Evolutionary conservation across 345 rosid species (phyloP).

Genomic region (Arabis hirsuta): DNA sequence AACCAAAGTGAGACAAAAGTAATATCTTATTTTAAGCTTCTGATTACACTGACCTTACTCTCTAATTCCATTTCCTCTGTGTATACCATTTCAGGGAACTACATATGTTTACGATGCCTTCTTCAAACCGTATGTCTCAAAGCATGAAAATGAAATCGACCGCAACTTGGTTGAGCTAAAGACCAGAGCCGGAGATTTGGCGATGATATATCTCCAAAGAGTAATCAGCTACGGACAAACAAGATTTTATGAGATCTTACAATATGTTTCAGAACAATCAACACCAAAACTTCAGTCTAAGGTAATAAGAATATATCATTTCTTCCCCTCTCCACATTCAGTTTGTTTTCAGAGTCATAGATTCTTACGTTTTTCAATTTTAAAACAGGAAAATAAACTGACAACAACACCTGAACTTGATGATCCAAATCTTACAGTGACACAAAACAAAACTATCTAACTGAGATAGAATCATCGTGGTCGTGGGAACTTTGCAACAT

Average conservation of each 20-base stretch:
- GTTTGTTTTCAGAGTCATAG: too few species aligned
- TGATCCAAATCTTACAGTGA: constrained; percentile 45
- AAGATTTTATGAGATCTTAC: constrained; percentile 54
- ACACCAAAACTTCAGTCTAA: constrained; percentile 43
- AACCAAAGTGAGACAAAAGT: constrained; percentile 72
- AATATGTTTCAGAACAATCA: constrained; percentile 52
- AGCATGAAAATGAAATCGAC: constrained; percentile 68
- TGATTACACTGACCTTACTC: neutral
- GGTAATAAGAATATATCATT: constrained; percentile 44
- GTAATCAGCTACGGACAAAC: constrained; percentile 58
- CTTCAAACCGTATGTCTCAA: constrained; percentile 53
- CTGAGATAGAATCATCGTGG: constrained; percentile 37
- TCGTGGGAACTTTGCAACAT: constrained; percentile 25
- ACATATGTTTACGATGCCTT: constrained; percentile 56
- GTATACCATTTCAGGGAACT: constrained; percentile 54
- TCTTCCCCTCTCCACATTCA: neutral
- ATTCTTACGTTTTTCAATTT: too few species aligned
- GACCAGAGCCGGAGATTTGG: constrained; percentile 52
- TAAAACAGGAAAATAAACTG: constrained; percentile 43
- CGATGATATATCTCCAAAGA: constrained; percentile 49
- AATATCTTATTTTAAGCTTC: neutral
- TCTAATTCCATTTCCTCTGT: neutral
- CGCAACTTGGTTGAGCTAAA: constrained; percentile 55
- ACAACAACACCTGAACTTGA: constrained; percentile 24
- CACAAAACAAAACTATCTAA: constrained; percentile 46